Evolutionary conservation across 1,284 basidiomycete genomes (phyloP).

Genomic region (Anthracocystis panici-leucophaei): DNA sequence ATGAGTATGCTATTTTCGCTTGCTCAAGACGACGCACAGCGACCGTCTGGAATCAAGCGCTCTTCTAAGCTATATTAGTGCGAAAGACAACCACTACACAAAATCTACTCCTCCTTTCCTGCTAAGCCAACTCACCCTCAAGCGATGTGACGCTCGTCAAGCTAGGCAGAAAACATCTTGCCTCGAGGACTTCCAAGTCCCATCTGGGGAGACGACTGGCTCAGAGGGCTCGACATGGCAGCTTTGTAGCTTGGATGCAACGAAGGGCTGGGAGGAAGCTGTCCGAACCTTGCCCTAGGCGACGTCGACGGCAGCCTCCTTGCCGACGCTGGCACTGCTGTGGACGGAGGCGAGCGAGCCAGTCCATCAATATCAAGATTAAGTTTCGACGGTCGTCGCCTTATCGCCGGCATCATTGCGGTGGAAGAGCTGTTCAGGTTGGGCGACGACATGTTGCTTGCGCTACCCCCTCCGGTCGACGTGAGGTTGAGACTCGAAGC

Average conservation of each 20-base stretch:
- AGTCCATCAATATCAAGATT: slow-evolving; percentile 27
- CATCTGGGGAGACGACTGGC: slow-evolving; percentile 27
- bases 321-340: slow-evolving; percentile 5
- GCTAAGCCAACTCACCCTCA: slow-evolving; percentile 20
- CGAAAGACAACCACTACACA: background rate
- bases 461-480: slow-evolving; percentile 10
- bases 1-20: background rate
- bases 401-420: background rate
- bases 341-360: slow-evolving; percentile 18
- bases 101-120: background rate
- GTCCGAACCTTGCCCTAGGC: slow-evolving; percentile 29
- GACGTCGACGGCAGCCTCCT: slow-evolving; percentile 23
- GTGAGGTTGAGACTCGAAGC: slow-evolving; percentile 23
- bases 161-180: slow-evolving; percentile 13
- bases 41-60: too few species aligned
- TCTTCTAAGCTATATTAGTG: background rate
- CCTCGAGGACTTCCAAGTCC: slow-evolving; percentile 29
- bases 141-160: slow-evolving; percentile 30
- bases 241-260: slow-evolving; percentile 41
- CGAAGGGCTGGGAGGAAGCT: slow-evolving; percentile 29
- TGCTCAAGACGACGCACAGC: background rate
- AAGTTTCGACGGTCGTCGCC: slow-evolving; percentile 21
- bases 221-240: slow-evolving; percentile 22
- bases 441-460: slow-evolving; percentile 26
- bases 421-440: slow-evolving; percentile 4